phyloP scores from a whole-genome alignment of 495 filamentous ascomycete genomes.

The Hyaloscypha variabilis region DNA sequence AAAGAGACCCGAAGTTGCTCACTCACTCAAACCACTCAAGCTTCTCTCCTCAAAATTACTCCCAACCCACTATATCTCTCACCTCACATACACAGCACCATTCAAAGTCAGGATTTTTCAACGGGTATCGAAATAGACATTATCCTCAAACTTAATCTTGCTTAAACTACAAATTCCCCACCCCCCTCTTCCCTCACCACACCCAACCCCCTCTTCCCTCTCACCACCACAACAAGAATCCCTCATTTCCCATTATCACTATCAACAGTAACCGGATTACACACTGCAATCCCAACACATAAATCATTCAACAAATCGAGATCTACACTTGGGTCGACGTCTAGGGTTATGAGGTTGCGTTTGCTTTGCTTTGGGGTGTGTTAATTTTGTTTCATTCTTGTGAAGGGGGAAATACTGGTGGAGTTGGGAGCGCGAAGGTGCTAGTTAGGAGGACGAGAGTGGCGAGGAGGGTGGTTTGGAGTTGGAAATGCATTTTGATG shows the following conservation, averaged over 20 bases:
- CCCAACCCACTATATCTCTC: no score
- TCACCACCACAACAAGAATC: neutral
- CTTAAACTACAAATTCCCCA: no score
- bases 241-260: no score
- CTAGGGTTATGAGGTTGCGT: slow-evolving; percentile 4
- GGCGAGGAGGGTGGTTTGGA: neutral
- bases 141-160: no score
- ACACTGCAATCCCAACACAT: slow-evolving; percentile 18
- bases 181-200: no score
- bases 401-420: neutral
- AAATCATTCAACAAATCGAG: slow-evolving; percentile 13
- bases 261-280: slow-evolving; percentile 22
- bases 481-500: slow-evolving; percentile 6
- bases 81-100: no score
- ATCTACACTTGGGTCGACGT: neutral
- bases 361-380: slow-evolving; percentile 1
- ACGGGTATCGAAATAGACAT: no score
- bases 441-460: neutral
- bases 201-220: neutral
- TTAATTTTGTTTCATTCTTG: neutral
- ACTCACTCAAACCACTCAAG: no score
- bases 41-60: no score
- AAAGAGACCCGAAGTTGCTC: no score
- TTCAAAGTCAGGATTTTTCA: no score
- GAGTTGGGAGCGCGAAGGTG: neutral